A percentile compares a stretch with the other conserved stretches of the same genome.
Conservation (phyloP, 306 rosid species). For the Inga oerstediana region DNA sequence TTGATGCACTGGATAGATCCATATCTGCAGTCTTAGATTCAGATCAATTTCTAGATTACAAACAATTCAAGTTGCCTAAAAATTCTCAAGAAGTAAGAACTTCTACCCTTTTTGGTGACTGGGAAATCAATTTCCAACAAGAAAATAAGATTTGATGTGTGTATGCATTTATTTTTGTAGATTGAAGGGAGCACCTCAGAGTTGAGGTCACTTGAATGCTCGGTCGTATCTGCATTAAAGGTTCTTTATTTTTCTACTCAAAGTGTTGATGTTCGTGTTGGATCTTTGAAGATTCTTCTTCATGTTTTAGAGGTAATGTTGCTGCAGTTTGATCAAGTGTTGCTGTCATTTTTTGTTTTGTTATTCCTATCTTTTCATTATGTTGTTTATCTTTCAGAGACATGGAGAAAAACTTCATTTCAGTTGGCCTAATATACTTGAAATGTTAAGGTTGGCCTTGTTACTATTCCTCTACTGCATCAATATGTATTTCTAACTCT, state of each 20-base stretch:
- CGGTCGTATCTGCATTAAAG: constrained; percentile 80
- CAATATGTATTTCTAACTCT: constrained; percentile 21
- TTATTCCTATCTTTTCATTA: constrained; percentile 31
- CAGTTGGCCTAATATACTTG: constrained; percentile 94
- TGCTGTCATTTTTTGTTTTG: constrained; percentile 27
- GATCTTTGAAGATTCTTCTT: constrained; percentile 93
- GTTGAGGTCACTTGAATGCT: constrained; percentile 82
- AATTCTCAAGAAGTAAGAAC: constrained; percentile 63
- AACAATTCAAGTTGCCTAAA: constrained; percentile 47
- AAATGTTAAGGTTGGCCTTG: constrained; percentile 83
- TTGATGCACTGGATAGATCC: constrained; percentile 89
- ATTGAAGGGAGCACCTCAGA: constrained; percentile 48
- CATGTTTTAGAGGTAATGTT: constrained; percentile 89
- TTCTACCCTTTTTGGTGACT: constrained; percentile 32
- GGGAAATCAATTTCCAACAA: constrained; percentile 30
- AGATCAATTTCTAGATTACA: constrained; percentile 60
- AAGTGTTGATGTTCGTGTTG: constrained; percentile 72
- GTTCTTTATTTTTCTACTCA: constrained; percentile 83
- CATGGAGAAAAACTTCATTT: constrained; percentile 84
- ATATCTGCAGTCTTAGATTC: constrained; percentile 95
- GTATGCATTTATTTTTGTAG: constrained; percentile 45
- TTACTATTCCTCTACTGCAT: constrained; percentile 20
- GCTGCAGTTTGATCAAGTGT: constrained; percentile 29
- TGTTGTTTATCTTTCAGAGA: constrained; percentile 59
- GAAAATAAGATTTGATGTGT: constrained; percentile 31